phyloP scores from a whole-genome alignment of 2,329 filamentous ascomycete genomes.

The Davidsoniella virescens region DNA sequence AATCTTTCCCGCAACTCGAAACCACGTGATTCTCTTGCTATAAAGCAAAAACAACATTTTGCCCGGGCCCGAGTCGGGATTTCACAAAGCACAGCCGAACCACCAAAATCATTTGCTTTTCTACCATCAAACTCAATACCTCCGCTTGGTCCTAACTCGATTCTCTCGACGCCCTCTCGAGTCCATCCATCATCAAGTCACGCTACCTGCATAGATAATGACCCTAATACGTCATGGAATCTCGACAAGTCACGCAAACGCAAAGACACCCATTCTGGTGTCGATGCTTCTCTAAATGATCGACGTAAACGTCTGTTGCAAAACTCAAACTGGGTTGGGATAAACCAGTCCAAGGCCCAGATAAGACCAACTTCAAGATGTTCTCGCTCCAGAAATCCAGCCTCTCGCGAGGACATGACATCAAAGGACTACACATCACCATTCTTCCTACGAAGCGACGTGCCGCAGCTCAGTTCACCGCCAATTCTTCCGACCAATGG shows the following conservation, averaged over 20 bases:
- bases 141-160: background rate
- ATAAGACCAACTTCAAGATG: background rate
- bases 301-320: constrained; percentile 2
- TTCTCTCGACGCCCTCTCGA: background rate
- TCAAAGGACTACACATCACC: background rate
- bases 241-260: background rate
- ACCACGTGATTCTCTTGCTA: constrained; percentile 19
- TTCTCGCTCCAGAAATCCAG: background rate
- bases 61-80: constrained; percentile 14
- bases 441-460: background rate
- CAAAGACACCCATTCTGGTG: background rate
- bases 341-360: background rate
- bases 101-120: constrained; percentile 4
- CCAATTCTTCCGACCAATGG: no score
- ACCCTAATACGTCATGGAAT: background rate
- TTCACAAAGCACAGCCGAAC: background rate
- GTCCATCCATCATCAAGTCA: background rate
- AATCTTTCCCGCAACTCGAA: constrained; percentile 23
- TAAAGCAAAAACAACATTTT: constrained; percentile 25
- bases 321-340: constrained; percentile 1
- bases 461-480: no score
- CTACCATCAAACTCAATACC: background rate
- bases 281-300: background rate
- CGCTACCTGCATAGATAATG: background rate
- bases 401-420: background rate